Percentiles rank a stretch among this genome's conserved stretches.
Conservation (phyloP, 176 grass and related monocot species). For the Bromus sterilis region DNA sequence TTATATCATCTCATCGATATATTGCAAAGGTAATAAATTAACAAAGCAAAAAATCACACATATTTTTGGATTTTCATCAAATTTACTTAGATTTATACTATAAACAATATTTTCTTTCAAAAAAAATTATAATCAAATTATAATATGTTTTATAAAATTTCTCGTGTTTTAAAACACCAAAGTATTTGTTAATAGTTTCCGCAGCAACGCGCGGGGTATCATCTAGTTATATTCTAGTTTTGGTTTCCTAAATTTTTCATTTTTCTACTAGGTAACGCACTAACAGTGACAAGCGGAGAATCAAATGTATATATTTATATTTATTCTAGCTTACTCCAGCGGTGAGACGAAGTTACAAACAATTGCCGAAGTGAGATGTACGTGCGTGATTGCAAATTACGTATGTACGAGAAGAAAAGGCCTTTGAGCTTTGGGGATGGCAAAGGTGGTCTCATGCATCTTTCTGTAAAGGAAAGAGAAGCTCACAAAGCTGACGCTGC, state of each 20-base stretch:
- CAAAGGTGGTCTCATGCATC: slow-evolving; percentile 12
- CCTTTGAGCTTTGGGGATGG: slow-evolving; percentile 1
- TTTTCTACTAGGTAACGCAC: background rate
- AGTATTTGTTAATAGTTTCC: no score
- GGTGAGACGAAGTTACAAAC: background rate
- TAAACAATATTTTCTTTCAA: no score
- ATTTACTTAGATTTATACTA: no score
- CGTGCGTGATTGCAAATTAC: slow-evolving; percentile 1
- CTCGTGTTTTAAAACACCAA: no score
- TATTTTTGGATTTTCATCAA: background rate
- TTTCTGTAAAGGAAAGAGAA: slow-evolving; percentile 25
- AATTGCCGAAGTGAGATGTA: background rate
- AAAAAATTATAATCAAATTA: no score
- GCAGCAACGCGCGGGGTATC: no score
- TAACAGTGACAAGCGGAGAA: background rate
- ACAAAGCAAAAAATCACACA: no score
- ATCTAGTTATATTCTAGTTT: no score
- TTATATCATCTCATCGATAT: no score
- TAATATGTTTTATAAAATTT: no score
- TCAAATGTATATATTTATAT: no score
- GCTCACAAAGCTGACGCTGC: slow-evolving; percentile 12
- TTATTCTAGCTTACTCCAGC: background rate
- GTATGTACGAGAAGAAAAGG: background rate
- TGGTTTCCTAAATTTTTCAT: background rate
- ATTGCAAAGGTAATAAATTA: no score